Conservation (phyloP, 345 rosid species). For the Clarkia xantiana region DNA sequence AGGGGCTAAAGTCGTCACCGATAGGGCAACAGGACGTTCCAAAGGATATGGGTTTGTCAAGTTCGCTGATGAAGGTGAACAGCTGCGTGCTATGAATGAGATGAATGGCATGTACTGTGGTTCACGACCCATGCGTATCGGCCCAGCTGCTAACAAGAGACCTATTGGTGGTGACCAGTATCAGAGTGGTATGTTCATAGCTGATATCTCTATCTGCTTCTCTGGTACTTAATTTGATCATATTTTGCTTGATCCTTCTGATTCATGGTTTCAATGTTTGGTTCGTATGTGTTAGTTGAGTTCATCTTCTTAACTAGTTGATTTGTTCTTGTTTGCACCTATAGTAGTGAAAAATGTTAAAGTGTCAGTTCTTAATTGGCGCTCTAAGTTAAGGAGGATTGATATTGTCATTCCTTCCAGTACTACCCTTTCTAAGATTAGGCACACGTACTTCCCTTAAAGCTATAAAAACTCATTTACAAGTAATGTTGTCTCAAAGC, state of each 20-base stretch:
- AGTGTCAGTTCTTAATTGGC: neutral
- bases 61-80: slow-evolving; percentile 76
- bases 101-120: slow-evolving; percentile 85
- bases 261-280: neutral
- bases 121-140: slow-evolving; percentile 86
- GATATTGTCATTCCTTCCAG: slow-evolving; percentile 46
- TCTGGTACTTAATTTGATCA: neutral
- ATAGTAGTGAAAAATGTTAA: neutral
- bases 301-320: too few relatives aligned
- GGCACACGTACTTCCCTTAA: slow-evolving; percentile 44
- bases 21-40: slow-evolving; percentile 80
- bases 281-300: neutral
- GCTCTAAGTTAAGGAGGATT: slow-evolving; percentile 32
- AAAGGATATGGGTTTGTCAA: slow-evolving; percentile 97
- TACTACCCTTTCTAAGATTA: slow-evolving; percentile 47
- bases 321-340: too few relatives aligned
- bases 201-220: neutral
- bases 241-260: neutral
- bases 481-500: slow-evolving; percentile 97
- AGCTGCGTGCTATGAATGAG: slow-evolving; percentile 75
- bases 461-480: slow-evolving; percentile 70
- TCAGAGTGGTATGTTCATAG: slow-evolving; percentile 47
- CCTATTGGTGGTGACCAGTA: slow-evolving; percentile 43
- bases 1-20: slow-evolving; percentile 88
- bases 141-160: slow-evolving; percentile 84